These are phyloP conservation scores for Kodamaea sagamina DNA, from an alignment of 805 yeast species.

Conservation along the genomic window DNA sequence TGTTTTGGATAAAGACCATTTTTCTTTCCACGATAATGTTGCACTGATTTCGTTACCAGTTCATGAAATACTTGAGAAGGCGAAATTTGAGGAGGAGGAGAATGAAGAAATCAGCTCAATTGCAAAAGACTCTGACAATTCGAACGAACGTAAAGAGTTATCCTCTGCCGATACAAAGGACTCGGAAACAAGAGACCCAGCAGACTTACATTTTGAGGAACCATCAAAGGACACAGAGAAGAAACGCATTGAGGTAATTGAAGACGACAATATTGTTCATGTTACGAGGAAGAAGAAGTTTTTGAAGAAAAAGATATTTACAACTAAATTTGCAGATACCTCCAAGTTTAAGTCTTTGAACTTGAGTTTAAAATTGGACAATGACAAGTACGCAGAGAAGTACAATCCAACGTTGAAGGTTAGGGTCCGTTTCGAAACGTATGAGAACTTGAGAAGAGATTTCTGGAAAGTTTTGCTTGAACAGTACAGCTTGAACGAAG, in stretches of 20 bases:
- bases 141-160: too few relatives aligned
- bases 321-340: slow-evolving; percentile 36
- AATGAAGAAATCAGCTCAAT: neutral
- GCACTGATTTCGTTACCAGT: slow-evolving; percentile 65
- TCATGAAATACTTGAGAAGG: slow-evolving; percentile 40
- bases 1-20: slow-evolving; percentile 80
- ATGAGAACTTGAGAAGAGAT: slow-evolving; percentile 59
- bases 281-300: slow-evolving; percentile 31
- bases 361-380: slow-evolving; percentile 33
- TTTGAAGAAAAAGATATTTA: slow-evolving; percentile 30
- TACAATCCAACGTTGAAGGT: slow-evolving; percentile 58
- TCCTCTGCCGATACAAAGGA: neutral
- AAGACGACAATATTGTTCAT: slow-evolving; percentile 34
- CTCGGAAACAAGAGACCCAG: neutral
- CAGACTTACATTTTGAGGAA: neutral
- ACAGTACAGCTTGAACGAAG: slow-evolving; percentile 49
- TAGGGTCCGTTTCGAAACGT: slow-evolving; percentile 66
- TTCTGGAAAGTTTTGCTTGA: slow-evolving; percentile 69
- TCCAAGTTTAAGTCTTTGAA: slow-evolving; percentile 46
- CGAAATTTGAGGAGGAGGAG: neutral
- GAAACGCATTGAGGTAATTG: slow-evolving; percentile 21
- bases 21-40: slow-evolving; percentile 81
- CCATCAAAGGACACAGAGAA: neutral
- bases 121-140: neutral
- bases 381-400: slow-evolving; percentile 34